Evolutionary conservation across 1,284 basidiomycete genomes (phyloP).

Genomic region (Ganoderma lucidum): DNA sequence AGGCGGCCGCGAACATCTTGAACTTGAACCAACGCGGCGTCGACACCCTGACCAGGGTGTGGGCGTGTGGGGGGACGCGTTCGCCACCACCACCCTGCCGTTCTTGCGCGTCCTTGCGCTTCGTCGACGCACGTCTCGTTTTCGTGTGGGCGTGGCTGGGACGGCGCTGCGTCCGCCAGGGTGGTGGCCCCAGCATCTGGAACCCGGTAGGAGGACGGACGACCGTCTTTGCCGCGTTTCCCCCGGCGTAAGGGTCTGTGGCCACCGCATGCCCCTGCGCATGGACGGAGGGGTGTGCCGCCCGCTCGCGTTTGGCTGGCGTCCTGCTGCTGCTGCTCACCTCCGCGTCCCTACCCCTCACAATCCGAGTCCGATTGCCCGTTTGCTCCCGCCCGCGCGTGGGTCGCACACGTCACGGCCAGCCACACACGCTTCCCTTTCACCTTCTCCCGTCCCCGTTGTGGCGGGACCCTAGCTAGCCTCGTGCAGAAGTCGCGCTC

Average conservation of each 20-base stretch:
- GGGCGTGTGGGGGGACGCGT: neutral
- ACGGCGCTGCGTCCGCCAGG: neutral
- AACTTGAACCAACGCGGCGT: neutral
- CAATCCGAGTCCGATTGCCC: slow-evolving; percentile 4
- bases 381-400: neutral
- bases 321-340: neutral
- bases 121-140: neutral
- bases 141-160: neutral
- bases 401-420: slow-evolving; percentile 1
- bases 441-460: neutral
- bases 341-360: neutral
- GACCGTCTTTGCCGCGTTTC: slow-evolving; percentile 2
- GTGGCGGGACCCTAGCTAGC: slow-evolving; percentile 13
- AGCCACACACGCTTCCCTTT: neutral
- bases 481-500: slow-evolving; percentile 14
- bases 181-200: neutral
- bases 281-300: neutral
- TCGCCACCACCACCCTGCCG: neutral
- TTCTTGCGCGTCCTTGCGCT: neutral
- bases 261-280: neutral
- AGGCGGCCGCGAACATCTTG: neutral
- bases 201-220: neutral
- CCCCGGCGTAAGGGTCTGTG: neutral
- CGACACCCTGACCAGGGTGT: neutral
- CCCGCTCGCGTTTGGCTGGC: slow-evolving; percentile 2